Evolutionary conservation across 371 early-diverging fungal species (phyloP).

Genomic region (Mucor circinelloides): DNA sequence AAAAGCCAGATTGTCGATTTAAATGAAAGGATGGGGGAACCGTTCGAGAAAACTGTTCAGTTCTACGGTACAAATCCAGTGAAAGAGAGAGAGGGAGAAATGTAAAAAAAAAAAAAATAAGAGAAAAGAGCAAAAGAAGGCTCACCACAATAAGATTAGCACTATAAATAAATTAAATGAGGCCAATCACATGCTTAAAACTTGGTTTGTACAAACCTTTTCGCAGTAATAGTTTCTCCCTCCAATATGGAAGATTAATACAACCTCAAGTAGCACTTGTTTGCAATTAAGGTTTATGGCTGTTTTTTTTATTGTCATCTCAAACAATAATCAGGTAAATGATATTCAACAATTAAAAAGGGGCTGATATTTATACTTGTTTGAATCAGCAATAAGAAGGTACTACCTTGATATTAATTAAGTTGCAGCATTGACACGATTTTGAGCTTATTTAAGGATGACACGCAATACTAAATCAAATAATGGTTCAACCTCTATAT

Average conservation of each 20-base stretch:
- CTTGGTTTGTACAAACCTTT: background rate
- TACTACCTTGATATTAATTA: background rate
- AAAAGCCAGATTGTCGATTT: background rate
- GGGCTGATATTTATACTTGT: background rate
- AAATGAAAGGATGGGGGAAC: slow-evolving; percentile 10
- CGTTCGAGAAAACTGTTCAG: background rate
- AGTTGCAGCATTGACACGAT: background rate
- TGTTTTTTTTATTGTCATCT: background rate
- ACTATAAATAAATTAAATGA: background rate
- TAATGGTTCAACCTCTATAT: background rate
- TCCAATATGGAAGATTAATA: background rate
- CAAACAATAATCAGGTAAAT: background rate
- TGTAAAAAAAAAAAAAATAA: background rate
- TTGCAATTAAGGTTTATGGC: background rate
- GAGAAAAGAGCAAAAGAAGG: background rate
- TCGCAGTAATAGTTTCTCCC: background rate
- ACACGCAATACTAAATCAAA: background rate
- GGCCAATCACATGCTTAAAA: background rate
- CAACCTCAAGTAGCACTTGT: background rate
- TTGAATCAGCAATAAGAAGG: background rate
- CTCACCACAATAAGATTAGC: background rate
- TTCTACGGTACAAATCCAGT: background rate
- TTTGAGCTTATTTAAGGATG: background rate
- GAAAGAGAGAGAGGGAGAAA: background rate
- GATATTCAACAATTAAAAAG: background rate